phyloP scores from a whole-genome alignment of 352 stramenopile genomes.

The Phytophthora lateralis region DNA sequence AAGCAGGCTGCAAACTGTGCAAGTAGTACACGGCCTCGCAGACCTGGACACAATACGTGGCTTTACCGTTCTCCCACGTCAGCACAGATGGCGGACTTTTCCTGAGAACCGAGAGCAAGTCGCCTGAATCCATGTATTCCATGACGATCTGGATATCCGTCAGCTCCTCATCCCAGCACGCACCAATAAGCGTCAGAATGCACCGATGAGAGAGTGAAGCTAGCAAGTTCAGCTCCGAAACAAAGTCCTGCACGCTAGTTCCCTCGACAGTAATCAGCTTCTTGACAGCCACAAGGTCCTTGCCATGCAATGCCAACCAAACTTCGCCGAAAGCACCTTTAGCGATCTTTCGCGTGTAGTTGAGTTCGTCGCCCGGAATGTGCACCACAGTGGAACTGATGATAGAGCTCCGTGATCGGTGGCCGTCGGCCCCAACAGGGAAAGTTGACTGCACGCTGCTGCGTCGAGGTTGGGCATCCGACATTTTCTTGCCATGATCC shows the following conservation, averaged over 20 bases:
- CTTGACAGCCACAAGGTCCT: constrained; percentile 81
- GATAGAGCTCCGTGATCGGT: constrained; percentile 30
- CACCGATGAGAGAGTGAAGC: constrained; percentile 73
- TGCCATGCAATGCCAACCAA: constrained; percentile 72
- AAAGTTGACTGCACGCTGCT: constrained; percentile 39
- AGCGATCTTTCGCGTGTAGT: constrained; percentile 79
- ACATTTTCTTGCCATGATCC: constrained; percentile 43
- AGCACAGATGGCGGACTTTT: constrained; percentile 46
- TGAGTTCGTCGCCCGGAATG: constrained; percentile 72
- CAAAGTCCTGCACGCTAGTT: constrained; percentile 66
- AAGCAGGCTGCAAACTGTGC: constrained; percentile 82
- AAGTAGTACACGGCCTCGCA: constrained; percentile 89
- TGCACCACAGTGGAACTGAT: constrained; percentile 57
- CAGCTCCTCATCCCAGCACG: constrained; percentile 73
- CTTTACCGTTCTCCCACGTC: constrained; percentile 69
- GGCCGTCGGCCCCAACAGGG: constrained; percentile 17
- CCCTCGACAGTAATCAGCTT: constrained; percentile 72
- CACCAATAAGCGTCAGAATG: constrained; percentile 75
- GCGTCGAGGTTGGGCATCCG: constrained; percentile 37
- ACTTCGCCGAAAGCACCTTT: constrained; percentile 85
- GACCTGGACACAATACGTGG: constrained; percentile 76
- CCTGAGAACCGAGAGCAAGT: constrained; percentile 68
- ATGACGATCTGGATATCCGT: constrained; percentile 79
- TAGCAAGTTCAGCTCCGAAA: constrained; percentile 85
- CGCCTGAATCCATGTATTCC: constrained; percentile 82